Evolutionary conservation across 495 filamentous ascomycete genomes (phyloP).

Genomic region (Monascus purpureus): DNA sequence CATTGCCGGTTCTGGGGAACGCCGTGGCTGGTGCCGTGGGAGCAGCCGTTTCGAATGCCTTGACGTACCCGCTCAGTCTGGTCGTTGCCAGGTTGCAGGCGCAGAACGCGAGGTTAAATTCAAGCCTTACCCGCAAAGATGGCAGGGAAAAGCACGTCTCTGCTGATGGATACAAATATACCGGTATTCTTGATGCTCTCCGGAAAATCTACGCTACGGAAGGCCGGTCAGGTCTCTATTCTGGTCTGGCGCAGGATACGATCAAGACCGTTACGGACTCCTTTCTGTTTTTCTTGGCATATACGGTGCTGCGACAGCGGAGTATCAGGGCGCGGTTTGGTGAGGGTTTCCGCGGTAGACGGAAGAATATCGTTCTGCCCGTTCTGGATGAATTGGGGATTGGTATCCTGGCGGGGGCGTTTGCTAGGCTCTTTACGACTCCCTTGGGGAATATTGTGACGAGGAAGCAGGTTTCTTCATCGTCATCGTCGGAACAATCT

Average conservation of each 20-base stretch:
- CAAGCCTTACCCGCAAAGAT: conserved; percentile 2
- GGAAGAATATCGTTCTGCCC: conserved; percentile 38
- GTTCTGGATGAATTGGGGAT: conserved; percentile 61
- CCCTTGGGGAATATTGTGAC: conserved; percentile 78
- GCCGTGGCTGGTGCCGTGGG: conserved; percentile 69
- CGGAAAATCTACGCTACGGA: conserved; percentile 56
- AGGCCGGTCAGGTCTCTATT: conserved; percentile 61
- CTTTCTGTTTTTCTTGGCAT: conserved; percentile 77
- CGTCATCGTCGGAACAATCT: conserved; percentile 15
- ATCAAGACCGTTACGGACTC: conserved; percentile 59
- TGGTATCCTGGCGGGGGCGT: conserved; percentile 64
- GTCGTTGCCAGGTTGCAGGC: conserved; percentile 76
- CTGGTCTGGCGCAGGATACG: conserved; percentile 57
- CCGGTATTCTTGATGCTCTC: conserved; percentile 50
- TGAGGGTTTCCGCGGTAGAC: conserved; percentile 16
- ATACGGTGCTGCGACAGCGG: conserved; percentile 52
- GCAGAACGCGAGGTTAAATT: conserved; percentile 29
- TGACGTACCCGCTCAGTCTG: conserved; percentile 74
- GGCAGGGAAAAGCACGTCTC: conserved; percentile 18
- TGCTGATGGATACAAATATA: conserved; percentile 37
- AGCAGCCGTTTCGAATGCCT: conserved; percentile 64
- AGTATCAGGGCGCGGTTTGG: conserved; percentile 35
- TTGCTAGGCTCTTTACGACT: conserved; percentile 65
- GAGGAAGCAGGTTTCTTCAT: conserved; percentile 56
- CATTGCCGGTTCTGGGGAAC: conserved; percentile 78